A percentile compares a stretch with the other conserved stretches of the same genome.
phyloP scores from a whole-genome alignment of 108 stramenopile genomes.

The Skeletonema tropicum region DNA sequence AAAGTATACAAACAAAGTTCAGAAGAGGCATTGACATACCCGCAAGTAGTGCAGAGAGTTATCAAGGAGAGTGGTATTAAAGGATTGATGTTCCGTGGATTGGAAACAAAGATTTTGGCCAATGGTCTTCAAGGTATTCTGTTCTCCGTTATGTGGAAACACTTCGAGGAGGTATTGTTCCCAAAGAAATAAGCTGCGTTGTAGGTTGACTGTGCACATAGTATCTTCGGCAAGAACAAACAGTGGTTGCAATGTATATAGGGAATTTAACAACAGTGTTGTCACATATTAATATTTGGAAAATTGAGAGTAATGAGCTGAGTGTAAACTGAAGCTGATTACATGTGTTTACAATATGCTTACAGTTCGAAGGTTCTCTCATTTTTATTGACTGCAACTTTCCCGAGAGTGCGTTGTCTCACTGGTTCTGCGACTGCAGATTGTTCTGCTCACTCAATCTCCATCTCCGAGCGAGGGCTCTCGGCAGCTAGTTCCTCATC shows the following conservation, averaged over 20 bases:
- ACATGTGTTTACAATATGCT: background rate
- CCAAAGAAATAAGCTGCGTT: conserved; percentile 54
- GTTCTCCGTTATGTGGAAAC: conserved; percentile 98
- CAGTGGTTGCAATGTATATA: conserved; percentile 9
- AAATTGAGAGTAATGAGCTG: background rate
- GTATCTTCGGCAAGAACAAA: background rate
- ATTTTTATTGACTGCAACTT: background rate
- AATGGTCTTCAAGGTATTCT: conserved; percentile 98
- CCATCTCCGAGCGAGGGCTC: background rate
- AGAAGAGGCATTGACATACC: conserved; percentile 86
- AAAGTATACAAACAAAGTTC: conserved; percentile 99
- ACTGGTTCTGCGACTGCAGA: background rate
- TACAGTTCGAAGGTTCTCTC: no score
- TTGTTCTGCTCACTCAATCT: background rate
- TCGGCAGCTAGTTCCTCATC: conserved; percentile 1
- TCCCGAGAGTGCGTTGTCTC: background rate
- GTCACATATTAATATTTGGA: background rate
- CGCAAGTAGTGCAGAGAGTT: conserved; percentile 87
- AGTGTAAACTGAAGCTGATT: background rate
- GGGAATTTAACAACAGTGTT: background rate
- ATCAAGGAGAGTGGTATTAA: conserved; percentile 87
- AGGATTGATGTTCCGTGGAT: conserved; percentile 96
- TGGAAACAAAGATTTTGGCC: conserved; percentile 97
- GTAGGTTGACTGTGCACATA: background rate
- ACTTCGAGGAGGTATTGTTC: conserved; percentile 92